Percentiles rank a stretch among this genome's conserved stretches.
These are phyloP conservation scores for Neurospora sp. DNA, from an alignment of 495 filamentous ascomycete genomes.

Conservation along the genomic window DNA sequence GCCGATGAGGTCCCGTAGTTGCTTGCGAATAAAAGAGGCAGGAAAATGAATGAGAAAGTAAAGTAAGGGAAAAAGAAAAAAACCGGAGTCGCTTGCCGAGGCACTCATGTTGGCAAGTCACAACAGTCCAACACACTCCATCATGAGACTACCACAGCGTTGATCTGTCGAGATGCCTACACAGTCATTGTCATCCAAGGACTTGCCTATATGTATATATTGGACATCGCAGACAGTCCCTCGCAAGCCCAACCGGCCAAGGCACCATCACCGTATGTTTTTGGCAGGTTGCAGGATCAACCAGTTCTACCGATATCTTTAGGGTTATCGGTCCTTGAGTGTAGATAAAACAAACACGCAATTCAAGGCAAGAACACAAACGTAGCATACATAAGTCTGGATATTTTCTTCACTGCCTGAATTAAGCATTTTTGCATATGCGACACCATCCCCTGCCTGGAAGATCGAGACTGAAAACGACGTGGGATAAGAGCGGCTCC, in stretches of 20 bases:
- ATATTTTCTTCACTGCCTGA: background rate
- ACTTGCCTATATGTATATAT: background rate
- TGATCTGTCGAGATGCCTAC: background rate
- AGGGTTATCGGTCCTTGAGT: background rate
- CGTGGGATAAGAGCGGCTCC: background rate
- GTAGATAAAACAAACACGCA: background rate
- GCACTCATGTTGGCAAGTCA: background rate
- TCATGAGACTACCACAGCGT: background rate
- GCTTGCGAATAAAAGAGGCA: background rate
- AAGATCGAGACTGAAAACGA: background rate
- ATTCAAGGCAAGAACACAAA: background rate
- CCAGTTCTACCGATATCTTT: background rate
- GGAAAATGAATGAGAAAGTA: background rate
- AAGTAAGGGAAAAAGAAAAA: background rate
- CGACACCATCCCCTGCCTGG: background rate
- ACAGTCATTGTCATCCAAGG: background rate
- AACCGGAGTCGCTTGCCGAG: background rate
- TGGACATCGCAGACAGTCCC: background rate
- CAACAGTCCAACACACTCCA: background rate
- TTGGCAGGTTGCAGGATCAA: background rate
- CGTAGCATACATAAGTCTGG: background rate
- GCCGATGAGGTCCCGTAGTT: background rate
- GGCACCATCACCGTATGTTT: background rate
- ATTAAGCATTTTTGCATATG: background rate
- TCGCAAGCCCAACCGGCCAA: background rate